Percentiles rank a stretch among this genome's conserved stretches.
These are phyloP conservation scores for Metarhizium anisopliae DNA, from an alignment of 2,329 filamentous ascomycete species.

Conservation along the genomic window DNA sequence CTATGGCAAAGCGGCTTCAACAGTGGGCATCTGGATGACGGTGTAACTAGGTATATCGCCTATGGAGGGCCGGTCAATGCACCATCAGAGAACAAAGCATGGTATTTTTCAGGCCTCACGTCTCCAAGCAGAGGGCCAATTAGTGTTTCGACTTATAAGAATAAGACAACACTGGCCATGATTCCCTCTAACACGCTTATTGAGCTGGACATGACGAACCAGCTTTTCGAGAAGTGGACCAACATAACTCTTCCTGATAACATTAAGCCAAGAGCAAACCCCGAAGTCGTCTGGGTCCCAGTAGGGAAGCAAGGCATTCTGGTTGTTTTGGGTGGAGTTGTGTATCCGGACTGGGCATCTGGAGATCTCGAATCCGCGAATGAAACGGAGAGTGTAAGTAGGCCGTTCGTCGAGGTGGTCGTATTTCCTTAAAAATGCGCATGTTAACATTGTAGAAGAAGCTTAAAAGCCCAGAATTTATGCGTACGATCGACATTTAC, in stretches of 20 bases:
- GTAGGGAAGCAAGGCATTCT: conserved; percentile 69
- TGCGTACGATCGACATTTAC: conserved; percentile 64
- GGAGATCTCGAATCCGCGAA: conserved; percentile 18
- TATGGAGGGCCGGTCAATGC: conserved; percentile 55
- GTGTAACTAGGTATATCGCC: conserved; percentile 52
- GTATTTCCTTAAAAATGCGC: background rate
- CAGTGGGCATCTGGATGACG: conserved; percentile 28
- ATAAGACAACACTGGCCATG: conserved; percentile 28
- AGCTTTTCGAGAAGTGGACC: conserved; percentile 42
- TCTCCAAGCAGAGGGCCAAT: conserved; percentile 42
- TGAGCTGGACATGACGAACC: conserved; percentile 47
- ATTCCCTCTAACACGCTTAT: conserved; percentile 49
- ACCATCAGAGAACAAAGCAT: conserved; percentile 62
- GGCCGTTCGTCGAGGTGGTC: background rate
- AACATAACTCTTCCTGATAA: conserved; percentile 43
- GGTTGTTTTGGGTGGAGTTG: conserved; percentile 68
- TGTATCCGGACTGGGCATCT: conserved; percentile 42
- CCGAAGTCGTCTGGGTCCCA: conserved; percentile 66
- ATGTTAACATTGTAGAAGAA: conserved; percentile 29
- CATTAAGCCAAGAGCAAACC: conserved; percentile 48
- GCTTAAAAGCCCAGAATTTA: conserved; percentile 61
- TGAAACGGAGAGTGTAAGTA: conserved; percentile 23
- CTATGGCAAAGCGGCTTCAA: conserved; percentile 35
- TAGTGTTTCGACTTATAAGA: conserved; percentile 21
- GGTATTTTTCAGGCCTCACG: conserved; percentile 60